These are phyloP conservation scores for Arthroderma sp. DNA, from an alignment of 2,329 filamentous ascomycete species.

Conservation along the genomic window DNA sequence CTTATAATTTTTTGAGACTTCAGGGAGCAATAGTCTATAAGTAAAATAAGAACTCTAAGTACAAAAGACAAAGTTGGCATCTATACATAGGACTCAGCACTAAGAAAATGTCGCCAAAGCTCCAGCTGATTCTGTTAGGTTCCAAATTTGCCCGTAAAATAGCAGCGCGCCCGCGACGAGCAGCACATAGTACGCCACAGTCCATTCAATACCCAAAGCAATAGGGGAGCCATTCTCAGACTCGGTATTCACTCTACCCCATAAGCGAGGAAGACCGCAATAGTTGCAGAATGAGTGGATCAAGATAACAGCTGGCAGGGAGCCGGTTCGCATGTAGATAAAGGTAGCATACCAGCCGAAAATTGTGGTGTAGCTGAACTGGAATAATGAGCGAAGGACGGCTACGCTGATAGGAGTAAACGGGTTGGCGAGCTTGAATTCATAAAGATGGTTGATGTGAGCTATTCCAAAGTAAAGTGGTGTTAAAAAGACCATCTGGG, in stretches of 20 bases:
- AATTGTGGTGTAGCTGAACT: slow-evolving; percentile 79
- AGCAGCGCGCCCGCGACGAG: slow-evolving; percentile 56
- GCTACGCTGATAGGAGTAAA: slow-evolving; percentile 50
- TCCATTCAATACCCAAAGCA: slow-evolving; percentile 46
- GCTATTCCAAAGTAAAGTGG: slow-evolving; percentile 87
- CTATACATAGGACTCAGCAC: background rate
- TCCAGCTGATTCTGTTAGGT: slow-evolving; percentile 47
- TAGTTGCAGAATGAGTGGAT: slow-evolving; percentile 87
- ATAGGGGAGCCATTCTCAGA: slow-evolving; percentile 15
- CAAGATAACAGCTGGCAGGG: slow-evolving; percentile 58
- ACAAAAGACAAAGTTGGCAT: background rate
- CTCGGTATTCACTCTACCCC: slow-evolving; percentile 56
- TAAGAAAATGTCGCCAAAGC: slow-evolving; percentile 23
- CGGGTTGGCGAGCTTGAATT: slow-evolving; percentile 73
- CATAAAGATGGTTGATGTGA: slow-evolving; percentile 91
- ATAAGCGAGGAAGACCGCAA: slow-evolving; percentile 76
- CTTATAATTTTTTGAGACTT: too few species aligned
- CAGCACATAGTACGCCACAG: slow-evolving; percentile 63
- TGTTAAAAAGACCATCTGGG: slow-evolving; percentile 60
- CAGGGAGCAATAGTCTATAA: too few species aligned
- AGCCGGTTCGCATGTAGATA: slow-evolving; percentile 72
- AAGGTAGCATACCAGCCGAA: slow-evolving; percentile 94
- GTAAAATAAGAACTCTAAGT: background rate
- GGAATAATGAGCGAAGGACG: slow-evolving; percentile 60
- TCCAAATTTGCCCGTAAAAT: slow-evolving; percentile 61